Base-by-base conservation (phyloP, 2,329 filamentous ascomycete species). In the Leptographium radiaticola region DNA sequence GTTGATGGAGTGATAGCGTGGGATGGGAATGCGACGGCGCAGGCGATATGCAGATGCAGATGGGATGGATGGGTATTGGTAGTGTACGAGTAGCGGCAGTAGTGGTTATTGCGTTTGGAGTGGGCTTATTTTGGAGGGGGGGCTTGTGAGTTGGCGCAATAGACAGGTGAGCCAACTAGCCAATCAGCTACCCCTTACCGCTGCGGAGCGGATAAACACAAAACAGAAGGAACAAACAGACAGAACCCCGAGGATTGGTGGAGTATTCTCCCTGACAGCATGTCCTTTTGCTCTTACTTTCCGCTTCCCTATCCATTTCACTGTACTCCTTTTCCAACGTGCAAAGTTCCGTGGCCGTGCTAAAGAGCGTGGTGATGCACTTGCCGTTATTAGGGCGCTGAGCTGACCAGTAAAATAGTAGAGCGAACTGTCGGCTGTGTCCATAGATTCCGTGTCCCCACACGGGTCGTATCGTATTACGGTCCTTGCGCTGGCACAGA, bases 1-100 rank as follows among this genome's bases (percentile, higher is more conserved):
- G 16, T 30, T 4, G 51, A 53, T 53, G 51, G 45, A 45, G 33
- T 49, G 51, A 53, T 53, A 40, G 51, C 36, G 45, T 48, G 51
- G 44, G 51, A 48, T 48, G 38, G 51, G 42, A 53, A 53, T 53
- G 51, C 51, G 51, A 53, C 51, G n/a, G 51, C 51, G 51, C 51
- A 36, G 51, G 43, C 51, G 51, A 52, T 39, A 47, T 52, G 51
- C n/a, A 18, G 50, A 42, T 30, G 3, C 18, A 30, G 50, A 52
- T 45, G 49, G 40, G 39, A 44, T 44, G 42, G 25, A 44, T 43
- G 50, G 50, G 40, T 43, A 34, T 48, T 45, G 33, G 40, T 36
- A 34, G 47, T 40, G 15, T 36, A 42, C 16, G 15, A 36, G 45
- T 36, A 48, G 45, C 45, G 45, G 45, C 45, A 36, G 45, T 16